phyloP scores from a whole-genome alignment of 257 asterid genomes.

The Solanum lignicaule region DNA sequence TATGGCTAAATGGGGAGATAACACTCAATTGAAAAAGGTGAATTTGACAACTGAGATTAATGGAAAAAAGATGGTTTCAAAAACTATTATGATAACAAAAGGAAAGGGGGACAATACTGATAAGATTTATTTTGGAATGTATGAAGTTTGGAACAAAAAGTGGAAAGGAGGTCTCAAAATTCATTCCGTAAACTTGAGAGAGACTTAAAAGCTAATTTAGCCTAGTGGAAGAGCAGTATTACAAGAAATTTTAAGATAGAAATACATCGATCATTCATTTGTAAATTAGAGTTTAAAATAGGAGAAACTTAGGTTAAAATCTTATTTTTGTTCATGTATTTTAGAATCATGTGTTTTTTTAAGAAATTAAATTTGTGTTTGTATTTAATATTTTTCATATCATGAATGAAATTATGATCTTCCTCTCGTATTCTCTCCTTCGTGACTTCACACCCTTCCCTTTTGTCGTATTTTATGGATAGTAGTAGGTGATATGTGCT shows the following conservation, averaged over 20 bases:
- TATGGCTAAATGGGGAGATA: conserved; percentile 20
- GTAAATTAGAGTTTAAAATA: neutral
- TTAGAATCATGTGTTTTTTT: neutral
- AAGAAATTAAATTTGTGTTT: neutral
- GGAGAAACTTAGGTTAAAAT: neutral
- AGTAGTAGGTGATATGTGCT: no score
- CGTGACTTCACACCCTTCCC: no score
- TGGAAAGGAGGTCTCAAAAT: neutral
- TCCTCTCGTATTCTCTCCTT: no score
- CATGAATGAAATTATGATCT: neutral
- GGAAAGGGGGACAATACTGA: neutral
- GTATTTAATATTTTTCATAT: neutral
- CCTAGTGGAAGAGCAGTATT: neutral
- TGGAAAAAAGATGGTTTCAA: neutral
- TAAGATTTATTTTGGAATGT: neutral
- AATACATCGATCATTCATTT: no score
- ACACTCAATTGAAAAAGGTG: neutral
- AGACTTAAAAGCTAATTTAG: neutral
- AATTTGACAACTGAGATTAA: neutral
- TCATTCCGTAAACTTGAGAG: neutral
- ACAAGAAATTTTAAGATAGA: neutral
- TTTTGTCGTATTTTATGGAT: no score
- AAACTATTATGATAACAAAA: neutral
- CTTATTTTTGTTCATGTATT: neutral
- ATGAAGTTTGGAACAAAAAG: neutral